Percentiles rank a stretch among this genome's conserved stretches.
phyloP scores from a whole-genome alignment of 2,329 filamentous ascomycete species.

The Diaporthe sp. region DNA sequence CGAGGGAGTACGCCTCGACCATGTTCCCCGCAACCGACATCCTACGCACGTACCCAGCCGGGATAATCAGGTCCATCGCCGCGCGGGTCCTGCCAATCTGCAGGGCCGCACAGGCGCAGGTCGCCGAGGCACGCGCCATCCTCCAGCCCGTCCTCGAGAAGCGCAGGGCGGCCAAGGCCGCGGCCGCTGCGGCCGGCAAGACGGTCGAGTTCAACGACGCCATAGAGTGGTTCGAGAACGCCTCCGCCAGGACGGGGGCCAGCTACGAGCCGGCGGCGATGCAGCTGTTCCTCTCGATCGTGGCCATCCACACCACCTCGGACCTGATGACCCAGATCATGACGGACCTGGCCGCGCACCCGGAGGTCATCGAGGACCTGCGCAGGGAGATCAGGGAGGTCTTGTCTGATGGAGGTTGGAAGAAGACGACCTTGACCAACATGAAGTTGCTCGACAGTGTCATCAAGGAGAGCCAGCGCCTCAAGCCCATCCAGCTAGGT shows the following conservation, averaged over 20 bases:
- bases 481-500: slow-evolving; percentile 36
- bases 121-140: slow-evolving; percentile 59
- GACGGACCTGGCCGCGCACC: slow-evolving; percentile 56
- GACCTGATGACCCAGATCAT: slow-evolving; percentile 54
- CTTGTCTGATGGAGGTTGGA: slow-evolving; percentile 48
- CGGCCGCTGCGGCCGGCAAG: slow-evolving; percentile 3
- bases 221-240: slow-evolving; percentile 58
- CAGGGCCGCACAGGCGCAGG: slow-evolving; percentile 55
- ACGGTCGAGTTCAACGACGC: not conserved
- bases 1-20: slow-evolving; percentile 58
- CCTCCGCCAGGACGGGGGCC: slow-evolving; percentile 46
- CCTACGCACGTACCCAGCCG: not conserved
- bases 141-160: slow-evolving; percentile 55
- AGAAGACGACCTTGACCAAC: slow-evolving; percentile 53
- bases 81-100: slow-evolving; percentile 55
- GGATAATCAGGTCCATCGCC: slow-evolving; percentile 49
- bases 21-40: slow-evolving; percentile 21
- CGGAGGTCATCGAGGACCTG: slow-evolving; percentile 56
- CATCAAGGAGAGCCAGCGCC: slow-evolving; percentile 56
- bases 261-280: slow-evolving; percentile 51
- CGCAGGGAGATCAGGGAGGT: slow-evolving; percentile 58
- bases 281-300: slow-evolving; percentile 55
- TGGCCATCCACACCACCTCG: slow-evolving; percentile 59
- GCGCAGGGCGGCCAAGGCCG: slow-evolving; percentile 53
- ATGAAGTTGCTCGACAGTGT: slow-evolving; percentile 58